Evolutionary conservation across 495 filamentous ascomycete species (phyloP).

Genomic region (Hypomontagnella monticulosa): DNA sequence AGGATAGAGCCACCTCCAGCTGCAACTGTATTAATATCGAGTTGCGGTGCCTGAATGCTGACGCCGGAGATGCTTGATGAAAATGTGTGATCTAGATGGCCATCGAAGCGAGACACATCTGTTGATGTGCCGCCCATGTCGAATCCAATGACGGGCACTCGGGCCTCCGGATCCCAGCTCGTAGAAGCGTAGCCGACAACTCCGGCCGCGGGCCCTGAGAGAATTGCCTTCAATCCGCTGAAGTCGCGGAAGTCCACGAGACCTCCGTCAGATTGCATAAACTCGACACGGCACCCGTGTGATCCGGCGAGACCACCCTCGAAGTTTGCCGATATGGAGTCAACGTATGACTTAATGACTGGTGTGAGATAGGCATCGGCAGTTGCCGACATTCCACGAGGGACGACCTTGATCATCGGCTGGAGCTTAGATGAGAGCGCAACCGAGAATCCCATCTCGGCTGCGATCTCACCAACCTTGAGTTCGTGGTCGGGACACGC

Average conservation of each 20-base stretch:
- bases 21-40: slow-evolving; percentile 88
- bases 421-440: slow-evolving; percentile 70
- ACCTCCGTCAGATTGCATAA: slow-evolving; percentile 48
- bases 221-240: slow-evolving; percentile 66
- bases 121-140: slow-evolving; percentile 51
- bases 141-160: slow-evolving; percentile 46
- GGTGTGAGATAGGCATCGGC: slow-evolving; percentile 88
- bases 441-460: slow-evolving; percentile 70
- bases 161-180: slow-evolving; percentile 41
- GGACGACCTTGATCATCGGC: slow-evolving; percentile 80
- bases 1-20: slow-evolving; percentile 84
- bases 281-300: too few relatives aligned
- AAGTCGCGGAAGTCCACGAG: slow-evolving; percentile 58
- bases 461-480: slow-evolving; percentile 64
- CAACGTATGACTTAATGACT: slow-evolving; percentile 84
- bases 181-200: slow-evolving; percentile 49
- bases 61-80: slow-evolving; percentile 86
- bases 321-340: slow-evolving; percentile 62
- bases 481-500: slow-evolving; percentile 67
- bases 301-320: slow-evolving; percentile 42
- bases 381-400: slow-evolving; percentile 80
- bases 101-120: slow-evolving; percentile 49
- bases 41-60: slow-evolving; percentile 80
- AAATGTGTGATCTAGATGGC: slow-evolving; percentile 84
- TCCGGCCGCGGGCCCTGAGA: slow-evolving; percentile 68